Conservation (phyloP, 129 eudicot species). For the Helianthus tuberosus region DNA sequence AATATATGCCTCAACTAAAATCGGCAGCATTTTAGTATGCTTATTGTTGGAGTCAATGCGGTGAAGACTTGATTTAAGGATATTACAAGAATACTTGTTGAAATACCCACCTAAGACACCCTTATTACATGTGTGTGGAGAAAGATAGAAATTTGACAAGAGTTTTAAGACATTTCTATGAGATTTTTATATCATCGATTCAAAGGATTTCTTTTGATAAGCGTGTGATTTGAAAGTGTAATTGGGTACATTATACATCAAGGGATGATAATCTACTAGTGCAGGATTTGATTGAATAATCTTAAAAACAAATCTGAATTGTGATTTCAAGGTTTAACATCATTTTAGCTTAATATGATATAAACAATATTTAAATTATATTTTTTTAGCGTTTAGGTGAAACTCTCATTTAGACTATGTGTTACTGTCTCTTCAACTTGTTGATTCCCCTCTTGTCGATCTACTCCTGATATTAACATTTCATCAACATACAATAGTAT, state of each 20-base stretch:
- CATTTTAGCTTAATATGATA: background rate
- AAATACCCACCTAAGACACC: no score
- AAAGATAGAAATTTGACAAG: no score
- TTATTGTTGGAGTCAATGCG: no score
- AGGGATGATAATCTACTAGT: background rate
- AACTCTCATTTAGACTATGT: background rate
- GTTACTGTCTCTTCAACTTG: constrained; percentile 1
- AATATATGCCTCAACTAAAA: no score
- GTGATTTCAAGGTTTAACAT: background rate
- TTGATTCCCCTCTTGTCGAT: background rate
- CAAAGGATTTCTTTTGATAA: no score
- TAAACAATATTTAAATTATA: background rate
- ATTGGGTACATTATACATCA: background rate
- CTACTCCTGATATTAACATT: background rate
- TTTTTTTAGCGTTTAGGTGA: background rate
- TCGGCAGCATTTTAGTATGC: no score
- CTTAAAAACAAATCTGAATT: background rate
- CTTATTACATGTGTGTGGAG: no score
- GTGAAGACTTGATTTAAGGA: no score
- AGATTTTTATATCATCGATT: no score
- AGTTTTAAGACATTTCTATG: no score
- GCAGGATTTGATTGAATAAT: background rate
- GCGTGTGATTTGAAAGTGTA: no score
- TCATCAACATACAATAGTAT: background rate
- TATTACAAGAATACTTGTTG: no score